Base-by-base conservation (phyloP, 352 stramenopile genomes). In the Hyaloperonospora arabidopsidis region DNA sequence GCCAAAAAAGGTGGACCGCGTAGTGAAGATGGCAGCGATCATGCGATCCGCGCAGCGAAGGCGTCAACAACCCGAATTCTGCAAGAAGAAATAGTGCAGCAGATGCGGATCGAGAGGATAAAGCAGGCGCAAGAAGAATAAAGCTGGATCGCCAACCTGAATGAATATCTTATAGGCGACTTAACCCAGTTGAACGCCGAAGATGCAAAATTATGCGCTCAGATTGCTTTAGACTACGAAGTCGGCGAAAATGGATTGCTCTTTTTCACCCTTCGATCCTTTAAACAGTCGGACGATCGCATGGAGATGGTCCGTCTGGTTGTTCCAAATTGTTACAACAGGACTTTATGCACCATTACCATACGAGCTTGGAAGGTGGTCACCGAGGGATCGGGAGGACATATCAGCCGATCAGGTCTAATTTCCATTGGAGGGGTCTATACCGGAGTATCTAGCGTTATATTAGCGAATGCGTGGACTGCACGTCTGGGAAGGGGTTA, bases 181-280 rank as follows among this genome's bases (percentile, higher is more conserved):
- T 23, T 8, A 32, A 8, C 25, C 8, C 8, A 32, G 25, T 10
- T 32, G 8, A 10, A 32, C 8, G 25, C 4, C 8, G 25, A 32
- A 32, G 25, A 32, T 32, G 8, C 25, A 32, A 10, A 32, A 10
- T 10, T 8, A 10, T 53, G 47, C 15, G 1, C n/a, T 10, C 49
- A 52, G 41, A 52, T 62, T 23, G 47, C 41, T 3, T 5, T 1
- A 5, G 34, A 56, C 5, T 62, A 57, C 11, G 54, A 52, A 19
- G 2, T 49, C 15, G 47, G 49, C 18, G 29, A 57, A 2, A 36
- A 2, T 12, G 36, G 2, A 5, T 36, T 60, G 6, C 8, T 45
- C 3, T 39, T 58, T 2, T 58, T 46, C 22, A 51, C 32, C 8
- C 51, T 41, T 12, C 7, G 11, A 32, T n/a, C 1, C 13, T 11